These are phyloP conservation scores for Vitis labrusca DNA, from an alignment of 164 flowering plant species.

Conservation along the genomic window DNA sequence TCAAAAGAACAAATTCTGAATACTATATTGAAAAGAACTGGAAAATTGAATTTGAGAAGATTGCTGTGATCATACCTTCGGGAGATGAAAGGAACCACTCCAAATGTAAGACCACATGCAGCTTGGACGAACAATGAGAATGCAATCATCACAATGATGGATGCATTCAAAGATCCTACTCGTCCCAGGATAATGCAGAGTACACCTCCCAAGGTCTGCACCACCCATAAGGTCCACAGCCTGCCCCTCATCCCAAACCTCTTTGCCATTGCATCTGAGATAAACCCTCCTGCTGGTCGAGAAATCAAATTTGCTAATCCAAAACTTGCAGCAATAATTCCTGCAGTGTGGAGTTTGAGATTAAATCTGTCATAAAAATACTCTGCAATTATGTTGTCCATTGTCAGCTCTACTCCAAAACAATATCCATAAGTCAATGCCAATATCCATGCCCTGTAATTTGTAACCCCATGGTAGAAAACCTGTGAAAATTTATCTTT, in stretches of 20 bases:
- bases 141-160: slow-evolving; percentile 57
- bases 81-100: slow-evolving; percentile 87
- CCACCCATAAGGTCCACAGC: slow-evolving; percentile 73
- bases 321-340: slow-evolving; percentile 76
- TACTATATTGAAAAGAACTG: neutral
- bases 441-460: slow-evolving; percentile 85
- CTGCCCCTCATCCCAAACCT: slow-evolving; percentile 89
- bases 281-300: slow-evolving; percentile 68
- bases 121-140: slow-evolving; percentile 85
- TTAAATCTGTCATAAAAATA: slow-evolving; percentile 78
- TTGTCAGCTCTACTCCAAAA: slow-evolving; percentile 81
- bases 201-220: slow-evolving; percentile 71
- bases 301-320: slow-evolving; percentile 76
- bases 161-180: slow-evolving; percentile 48
- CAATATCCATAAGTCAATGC: slow-evolving; percentile 81
- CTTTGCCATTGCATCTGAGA: slow-evolving; percentile 66
- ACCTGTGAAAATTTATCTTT: slow-evolving; percentile 60
- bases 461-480: slow-evolving; percentile 52
- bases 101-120: slow-evolving; percentile 88
- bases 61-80: slow-evolving; percentile 48
- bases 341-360: slow-evolving; percentile 81
- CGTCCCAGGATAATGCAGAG: slow-evolving; percentile 67
- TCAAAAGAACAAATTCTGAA: neutral
- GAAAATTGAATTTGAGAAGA: neutral
- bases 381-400: slow-evolving; percentile 88